Conservation (phyloP, 805 yeast genomes). For the Myxozyma vanderwaltii region DNA sequence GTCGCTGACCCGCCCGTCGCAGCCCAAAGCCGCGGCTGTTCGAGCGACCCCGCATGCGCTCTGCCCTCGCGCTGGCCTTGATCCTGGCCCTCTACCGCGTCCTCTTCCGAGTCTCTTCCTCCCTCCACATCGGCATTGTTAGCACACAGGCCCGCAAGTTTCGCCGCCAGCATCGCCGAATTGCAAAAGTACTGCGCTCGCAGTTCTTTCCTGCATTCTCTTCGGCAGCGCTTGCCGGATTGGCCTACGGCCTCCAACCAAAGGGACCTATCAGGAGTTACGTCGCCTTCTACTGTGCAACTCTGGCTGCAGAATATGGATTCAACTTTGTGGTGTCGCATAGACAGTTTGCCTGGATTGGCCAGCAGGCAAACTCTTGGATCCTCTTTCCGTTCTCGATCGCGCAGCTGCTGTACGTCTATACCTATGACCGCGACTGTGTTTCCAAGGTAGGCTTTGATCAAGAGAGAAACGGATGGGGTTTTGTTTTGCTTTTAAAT, state of each 20-base stretch:
- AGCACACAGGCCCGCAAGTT: conserved; percentile 25
- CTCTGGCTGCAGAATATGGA: conserved; percentile 43
- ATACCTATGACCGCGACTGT: conserved; percentile 42
- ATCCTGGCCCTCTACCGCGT: conserved; percentile 20
- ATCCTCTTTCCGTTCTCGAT: conserved; percentile 46
- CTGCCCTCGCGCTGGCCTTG: conserved; percentile 6
- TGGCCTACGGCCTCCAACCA: conserved; percentile 38
- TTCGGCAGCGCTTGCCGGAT: conserved; percentile 39
- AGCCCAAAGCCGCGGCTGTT: conserved; percentile 8
- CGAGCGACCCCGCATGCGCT: conserved; percentile 1
- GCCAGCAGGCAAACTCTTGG: conserved; percentile 46
- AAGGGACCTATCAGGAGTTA: conserved; percentile 34
- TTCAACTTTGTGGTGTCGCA: conserved; percentile 44
- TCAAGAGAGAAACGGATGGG: no score
- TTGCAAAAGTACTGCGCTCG: conserved; percentile 17
- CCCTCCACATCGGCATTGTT: conserved; percentile 15
- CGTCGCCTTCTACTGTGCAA: conserved; percentile 41
- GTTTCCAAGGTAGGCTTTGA: conserved; percentile 40
- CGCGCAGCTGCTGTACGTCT: conserved; percentile 45
- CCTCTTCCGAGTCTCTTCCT: conserved; percentile 3
- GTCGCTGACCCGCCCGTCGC: not conserved
- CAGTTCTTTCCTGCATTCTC: conserved; percentile 23
- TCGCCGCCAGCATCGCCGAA: conserved; percentile 22
- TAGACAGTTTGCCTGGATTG: conserved; percentile 41
- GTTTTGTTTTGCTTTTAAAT: no score